These are phyloP conservation scores for Ogataea hybrid DNA, from an alignment of 1,139 yeast genomes.

Conservation along the genomic window DNA sequence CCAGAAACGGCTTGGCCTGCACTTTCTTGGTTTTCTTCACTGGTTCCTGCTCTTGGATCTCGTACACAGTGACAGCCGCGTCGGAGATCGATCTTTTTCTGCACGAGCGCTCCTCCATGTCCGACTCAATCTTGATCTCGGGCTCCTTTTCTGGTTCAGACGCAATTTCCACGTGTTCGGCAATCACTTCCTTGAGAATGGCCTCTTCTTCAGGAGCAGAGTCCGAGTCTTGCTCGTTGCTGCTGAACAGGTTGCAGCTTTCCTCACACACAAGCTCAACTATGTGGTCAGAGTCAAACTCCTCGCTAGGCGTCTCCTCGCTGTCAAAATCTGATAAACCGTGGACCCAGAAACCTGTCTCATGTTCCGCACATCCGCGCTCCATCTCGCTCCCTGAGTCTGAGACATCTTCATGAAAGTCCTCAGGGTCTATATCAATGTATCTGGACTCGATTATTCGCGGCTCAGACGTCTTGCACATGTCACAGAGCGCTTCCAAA, in stretches of 20 bases:
- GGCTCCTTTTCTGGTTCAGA: neutral
- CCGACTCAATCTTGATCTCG: neutral
- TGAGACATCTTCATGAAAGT: neutral
- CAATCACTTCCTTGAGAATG: slow-evolving; percentile 6
- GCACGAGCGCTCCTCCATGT: neutral
- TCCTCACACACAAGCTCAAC: slow-evolving; percentile 1
- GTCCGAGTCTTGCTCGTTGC: slow-evolving; percentile 6
- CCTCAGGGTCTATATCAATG: neutral
- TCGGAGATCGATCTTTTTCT: slow-evolving; percentile 6
- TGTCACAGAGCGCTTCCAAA: too few relatives aligned
- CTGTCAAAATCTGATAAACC: slow-evolving; percentile 4
- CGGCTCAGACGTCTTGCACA: too few relatives aligned
- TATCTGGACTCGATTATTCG: too few relatives aligned
- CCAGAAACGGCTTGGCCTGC: slow-evolving; percentile 7
- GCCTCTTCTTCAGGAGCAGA: slow-evolving; percentile 17
- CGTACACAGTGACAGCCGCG: slow-evolving; percentile 1
- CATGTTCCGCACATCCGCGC: neutral
- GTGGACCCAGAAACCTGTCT: too few relatives aligned
- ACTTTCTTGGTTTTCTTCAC: slow-evolving; percentile 1
- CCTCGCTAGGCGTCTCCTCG: slow-evolving; percentile 7
- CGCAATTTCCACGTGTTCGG: neutral
- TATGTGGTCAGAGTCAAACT: neutral
- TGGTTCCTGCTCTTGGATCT: slow-evolving; percentile 1
- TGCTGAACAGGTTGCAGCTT: neutral
- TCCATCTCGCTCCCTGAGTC: slow-evolving; percentile 1